A percentile compares a stretch with the other conserved stretches of the same genome.
These are phyloP conservation scores for Microcyclospora tardicrescens DNA, from an alignment of 2,329 filamentous ascomycete species.

Conservation along the genomic window DNA sequence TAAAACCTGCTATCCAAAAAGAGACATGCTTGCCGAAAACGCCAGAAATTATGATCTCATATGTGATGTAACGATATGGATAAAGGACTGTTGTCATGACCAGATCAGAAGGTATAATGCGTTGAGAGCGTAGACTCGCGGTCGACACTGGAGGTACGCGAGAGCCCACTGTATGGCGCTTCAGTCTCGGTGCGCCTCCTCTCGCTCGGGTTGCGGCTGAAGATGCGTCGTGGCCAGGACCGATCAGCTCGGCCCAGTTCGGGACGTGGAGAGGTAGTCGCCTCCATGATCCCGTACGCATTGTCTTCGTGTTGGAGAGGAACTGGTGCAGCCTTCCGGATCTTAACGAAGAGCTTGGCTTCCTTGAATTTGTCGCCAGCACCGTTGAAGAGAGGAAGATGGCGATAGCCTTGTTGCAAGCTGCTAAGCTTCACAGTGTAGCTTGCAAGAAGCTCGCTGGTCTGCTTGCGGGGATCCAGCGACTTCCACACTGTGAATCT, in stretches of 20 bases:
- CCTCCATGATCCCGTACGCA: constrained; percentile 14
- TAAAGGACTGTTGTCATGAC: too few species aligned
- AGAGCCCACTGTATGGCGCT: constrained; percentile 8
- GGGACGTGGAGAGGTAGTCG: constrained; percentile 17
- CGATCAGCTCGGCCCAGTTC: constrained; percentile 18
- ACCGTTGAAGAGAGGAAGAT: constrained; percentile 75
- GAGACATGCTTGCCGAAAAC: too few species aligned
- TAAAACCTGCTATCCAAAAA: too few species aligned
- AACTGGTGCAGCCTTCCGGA: constrained; percentile 45
- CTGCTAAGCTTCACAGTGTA: constrained; percentile 88
- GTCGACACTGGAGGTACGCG: constrained; percentile 23
- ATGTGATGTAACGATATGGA: too few species aligned
- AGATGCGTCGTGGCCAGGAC: constrained; percentile 30
- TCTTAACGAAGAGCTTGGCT: constrained; percentile 83
- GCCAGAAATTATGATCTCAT: too few species aligned
- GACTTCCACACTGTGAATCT: constrained; percentile 87
- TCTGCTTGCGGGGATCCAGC: constrained; percentile 57
- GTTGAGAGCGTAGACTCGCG: constrained; percentile 11
- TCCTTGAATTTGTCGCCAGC: constrained; percentile 90
- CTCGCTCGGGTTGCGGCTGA: constrained; percentile 32
- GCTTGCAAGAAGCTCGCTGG: constrained; percentile 57
- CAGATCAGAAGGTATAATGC: too few species aligned
- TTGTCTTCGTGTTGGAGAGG: constrained; percentile 18
- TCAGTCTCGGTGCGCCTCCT: constrained; percentile 19
- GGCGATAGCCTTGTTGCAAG: constrained; percentile 83